A percentile compares a stretch with the other conserved stretches of the same genome.
These are phyloP conservation scores for Meira miltonrushii DNA, from an alignment of 1,284 basidiomycete species.

Conservation along the genomic window DNA sequence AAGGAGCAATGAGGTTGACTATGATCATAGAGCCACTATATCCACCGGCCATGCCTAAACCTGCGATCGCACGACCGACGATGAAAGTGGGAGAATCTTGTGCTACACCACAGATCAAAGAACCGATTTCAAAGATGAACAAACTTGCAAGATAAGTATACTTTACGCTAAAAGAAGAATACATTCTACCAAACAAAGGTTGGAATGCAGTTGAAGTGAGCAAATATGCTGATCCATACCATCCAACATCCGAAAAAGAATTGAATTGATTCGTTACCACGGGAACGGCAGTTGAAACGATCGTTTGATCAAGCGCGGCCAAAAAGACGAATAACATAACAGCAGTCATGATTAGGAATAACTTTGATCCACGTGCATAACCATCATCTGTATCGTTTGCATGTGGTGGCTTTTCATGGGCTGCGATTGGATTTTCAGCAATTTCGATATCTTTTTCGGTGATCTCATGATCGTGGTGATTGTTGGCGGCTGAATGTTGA, in stretches of 20 bases:
- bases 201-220: constrained; percentile 39
- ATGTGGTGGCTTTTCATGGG: background rate
- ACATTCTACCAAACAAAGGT: constrained; percentile 35
- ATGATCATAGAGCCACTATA: constrained; percentile 36
- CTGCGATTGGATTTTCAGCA: constrained; percentile 2
- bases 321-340: constrained; percentile 13
- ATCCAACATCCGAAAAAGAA: constrained; percentile 30
- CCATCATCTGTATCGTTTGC: background rate
- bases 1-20: constrained; percentile 23
- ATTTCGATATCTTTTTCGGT: background rate
- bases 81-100: constrained; percentile 34
- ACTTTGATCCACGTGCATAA: background rate
- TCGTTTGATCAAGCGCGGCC: constrained; percentile 29
- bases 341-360: background rate
- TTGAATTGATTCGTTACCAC: constrained; percentile 33
- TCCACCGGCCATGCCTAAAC: constrained; percentile 33
- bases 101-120: constrained; percentile 36
- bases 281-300: constrained; percentile 40
- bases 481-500: background rate
- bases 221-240: constrained; percentile 38
- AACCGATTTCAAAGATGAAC: constrained; percentile 35
- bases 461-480: no score
- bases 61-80: constrained; percentile 35
- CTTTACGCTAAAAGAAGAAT: constrained; percentile 33
- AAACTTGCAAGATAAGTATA: constrained; percentile 26